Percentiles rank a stretch among this genome's conserved stretches.
Conservation (phyloP, 495 filamentous ascomycete species). For the Podospora conica region DNA sequence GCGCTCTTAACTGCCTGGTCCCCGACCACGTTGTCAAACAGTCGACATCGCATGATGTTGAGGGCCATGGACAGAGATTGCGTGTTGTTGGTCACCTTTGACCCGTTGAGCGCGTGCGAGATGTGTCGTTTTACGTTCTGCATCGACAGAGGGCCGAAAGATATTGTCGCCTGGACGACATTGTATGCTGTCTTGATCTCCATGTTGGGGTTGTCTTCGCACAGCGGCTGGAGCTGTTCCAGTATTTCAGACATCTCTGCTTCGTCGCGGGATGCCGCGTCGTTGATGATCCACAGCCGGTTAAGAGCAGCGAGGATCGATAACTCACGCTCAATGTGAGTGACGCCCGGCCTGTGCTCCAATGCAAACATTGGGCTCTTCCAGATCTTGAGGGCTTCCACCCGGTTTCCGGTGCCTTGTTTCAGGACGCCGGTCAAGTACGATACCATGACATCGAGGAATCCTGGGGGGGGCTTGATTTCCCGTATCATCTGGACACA, state of each 20-base stretch:
- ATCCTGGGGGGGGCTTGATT: slow-evolving; percentile 24
- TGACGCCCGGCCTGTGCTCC: slow-evolving; percentile 25
- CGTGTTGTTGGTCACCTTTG: slow-evolving; percentile 55
- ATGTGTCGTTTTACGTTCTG: slow-evolving; percentile 73
- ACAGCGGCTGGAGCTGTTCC: slow-evolving; percentile 60
- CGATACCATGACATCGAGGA: slow-evolving; percentile 36
- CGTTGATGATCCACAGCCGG: slow-evolving; percentile 72
- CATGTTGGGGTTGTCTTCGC: slow-evolving; percentile 59
- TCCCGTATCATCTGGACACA: slow-evolving; percentile 36
- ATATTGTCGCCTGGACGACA: slow-evolving; percentile 64
- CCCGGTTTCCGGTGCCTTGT: slow-evolving; percentile 71
- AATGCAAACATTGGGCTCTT: slow-evolving; percentile 52
- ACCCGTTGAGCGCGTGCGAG: slow-evolving; percentile 48
- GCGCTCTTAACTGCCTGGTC: slow-evolving; percentile 89
- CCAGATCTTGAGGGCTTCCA: slow-evolving; percentile 59
- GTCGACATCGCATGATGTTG: slow-evolving; percentile 74
- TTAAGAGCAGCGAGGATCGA: slow-evolving; percentile 76
- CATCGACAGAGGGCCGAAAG: slow-evolving; percentile 52
- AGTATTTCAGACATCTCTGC: slow-evolving; percentile 50
- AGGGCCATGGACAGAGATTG: slow-evolving; percentile 78
- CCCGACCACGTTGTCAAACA: slow-evolving; percentile 80
- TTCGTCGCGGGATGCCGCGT: slow-evolving; percentile 47
- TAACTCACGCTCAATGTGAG: slow-evolving; percentile 62
- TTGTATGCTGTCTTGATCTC: slow-evolving; percentile 73
- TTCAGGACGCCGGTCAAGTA: slow-evolving; percentile 73